Evolutionary conservation across 2,329 filamentous ascomycete species (phyloP), one percentile per base, ranked within the genome.

Genomic region (Phoma sp.): DNA sequence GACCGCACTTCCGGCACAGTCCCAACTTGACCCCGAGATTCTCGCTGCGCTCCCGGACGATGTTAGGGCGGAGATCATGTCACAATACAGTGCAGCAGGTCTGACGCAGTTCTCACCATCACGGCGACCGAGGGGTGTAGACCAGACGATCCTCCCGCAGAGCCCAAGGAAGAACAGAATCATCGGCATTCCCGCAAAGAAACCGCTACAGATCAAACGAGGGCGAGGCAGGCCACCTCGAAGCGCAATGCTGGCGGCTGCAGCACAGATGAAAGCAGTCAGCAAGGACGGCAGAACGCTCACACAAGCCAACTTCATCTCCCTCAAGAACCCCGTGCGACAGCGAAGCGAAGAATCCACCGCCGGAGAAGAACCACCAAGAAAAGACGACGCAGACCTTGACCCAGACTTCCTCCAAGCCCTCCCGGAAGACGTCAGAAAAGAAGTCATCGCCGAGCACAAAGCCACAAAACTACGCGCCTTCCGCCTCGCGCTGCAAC

Each of bases 1-100:
- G 24, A 73, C 77, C 25, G 68, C 78, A 6, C 74, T 87, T 3
- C 85, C 85, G 2, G 80, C 80, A 1, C 87, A 91, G 24, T 88
- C 92, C 0, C 91, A 96, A 64, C 82, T 98, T 19, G 95, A 99
- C 68, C 87, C 87, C 0, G 91, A 94, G 37, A 90, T 92, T 2
- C 88, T 98, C 59, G 85, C 88, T 37, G 91, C 90, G 1, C 80
- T 99, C 0, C 95, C 95, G 0, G 87, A 89, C 33, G 92, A 96
- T 58, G 86, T 99, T 71, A 90, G 93, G 59, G 85, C 87, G 1
- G 95, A 98, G 74, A 81, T 98, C 0, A 76, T 97, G 8, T 87
- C 85, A 2, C 87, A 89, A 31, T 96, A 96, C 65, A 72, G 71
- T 6, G 60, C 63, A 22, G 59, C 50, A 7, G 57, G 69, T 55